Evolutionary conservation across 257 asterid genomes (phyloP).

Genomic region (Lantana camara): DNA sequence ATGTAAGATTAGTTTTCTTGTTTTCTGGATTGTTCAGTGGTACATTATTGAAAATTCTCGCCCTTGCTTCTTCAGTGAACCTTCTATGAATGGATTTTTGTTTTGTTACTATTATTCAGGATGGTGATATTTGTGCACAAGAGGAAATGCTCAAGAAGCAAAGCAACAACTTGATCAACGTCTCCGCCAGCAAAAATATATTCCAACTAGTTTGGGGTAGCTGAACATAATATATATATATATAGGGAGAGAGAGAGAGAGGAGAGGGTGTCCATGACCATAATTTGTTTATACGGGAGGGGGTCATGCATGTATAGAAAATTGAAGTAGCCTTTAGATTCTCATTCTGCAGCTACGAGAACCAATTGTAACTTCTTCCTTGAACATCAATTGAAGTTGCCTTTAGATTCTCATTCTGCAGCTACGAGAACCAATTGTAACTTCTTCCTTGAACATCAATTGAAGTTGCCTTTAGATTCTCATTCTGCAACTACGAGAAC

Average conservation of each 20-base stretch:
- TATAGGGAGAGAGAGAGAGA: too few species aligned
- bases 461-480: not conserved
- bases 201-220: constrained; percentile 82
- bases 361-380: constrained; percentile 8
- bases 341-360: not conserved
- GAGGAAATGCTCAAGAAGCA: constrained; percentile 89
- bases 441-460: not conserved
- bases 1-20: too few species aligned
- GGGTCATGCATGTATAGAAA: constrained; percentile 1
- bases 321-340: not conserved
- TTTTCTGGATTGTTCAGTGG: too few species aligned
- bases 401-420: not conserved
- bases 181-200: constrained; percentile 83
- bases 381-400: not conserved
- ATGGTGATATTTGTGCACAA: constrained; percentile 67
- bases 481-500: not conserved
- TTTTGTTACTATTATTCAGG: constrained; percentile 40
- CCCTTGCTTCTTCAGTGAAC: too few species aligned
- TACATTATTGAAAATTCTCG: too few species aligned
- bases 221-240: constrained; percentile 25
- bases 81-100: not conserved
- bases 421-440: constrained; percentile 3
- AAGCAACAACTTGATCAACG: constrained; percentile 70
- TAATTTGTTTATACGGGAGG: constrained; percentile 9
- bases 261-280: too few species aligned